Evolutionary conservation across 2,329 filamentous ascomycete species (phyloP).

Genomic region (Reticulascus tulasneorum): DNA sequence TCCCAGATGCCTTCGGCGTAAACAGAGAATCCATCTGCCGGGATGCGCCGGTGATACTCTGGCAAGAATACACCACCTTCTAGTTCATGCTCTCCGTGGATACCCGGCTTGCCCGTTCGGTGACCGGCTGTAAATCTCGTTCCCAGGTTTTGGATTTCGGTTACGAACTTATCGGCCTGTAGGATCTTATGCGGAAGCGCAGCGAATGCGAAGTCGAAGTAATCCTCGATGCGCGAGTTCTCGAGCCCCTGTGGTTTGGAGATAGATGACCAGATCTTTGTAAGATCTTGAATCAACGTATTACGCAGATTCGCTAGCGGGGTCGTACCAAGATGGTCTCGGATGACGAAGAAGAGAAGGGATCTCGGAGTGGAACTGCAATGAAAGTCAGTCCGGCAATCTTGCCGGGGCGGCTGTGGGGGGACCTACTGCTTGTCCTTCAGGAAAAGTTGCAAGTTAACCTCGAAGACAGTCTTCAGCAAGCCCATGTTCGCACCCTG

Average conservation of each 20-base stretch:
- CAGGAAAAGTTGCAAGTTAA: conserved; percentile 93
- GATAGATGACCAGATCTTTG: conserved; percentile 87
- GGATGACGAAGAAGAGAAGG: conserved; percentile 96
- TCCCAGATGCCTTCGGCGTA: conserved; percentile 97
- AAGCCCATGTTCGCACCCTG: conserved; percentile 99
- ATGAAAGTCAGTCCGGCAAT: conserved; percentile 9
- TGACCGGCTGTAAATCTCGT: conserved; percentile 79
- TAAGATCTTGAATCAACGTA: conserved; percentile 85
- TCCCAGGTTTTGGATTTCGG: conserved; percentile 75
- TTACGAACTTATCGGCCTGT: conserved; percentile 84
- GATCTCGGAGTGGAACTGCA: conserved; percentile 78
- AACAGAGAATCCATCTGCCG: conserved; percentile 91
- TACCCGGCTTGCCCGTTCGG: conserved; percentile 60
- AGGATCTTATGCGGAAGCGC: conserved; percentile 95
- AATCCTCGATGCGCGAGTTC: conserved; percentile 85
- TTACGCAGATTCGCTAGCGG: conserved; percentile 86
- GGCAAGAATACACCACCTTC: conserved; percentile 82
- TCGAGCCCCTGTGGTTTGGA: conserved; percentile 90
- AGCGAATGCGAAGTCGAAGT: conserved; percentile 97
- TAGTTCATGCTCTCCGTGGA: conserved; percentile 67
- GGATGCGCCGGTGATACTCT: conserved; percentile 93
- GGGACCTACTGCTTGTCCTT: conserved; percentile 81
- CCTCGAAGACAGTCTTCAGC: conserved; percentile 97
- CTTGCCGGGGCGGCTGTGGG: neutral
- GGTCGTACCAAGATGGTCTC: conserved; percentile 90